phyloP scores from a whole-genome alignment of 169 alveolate genomes.

The Theileria equi region DNA sequence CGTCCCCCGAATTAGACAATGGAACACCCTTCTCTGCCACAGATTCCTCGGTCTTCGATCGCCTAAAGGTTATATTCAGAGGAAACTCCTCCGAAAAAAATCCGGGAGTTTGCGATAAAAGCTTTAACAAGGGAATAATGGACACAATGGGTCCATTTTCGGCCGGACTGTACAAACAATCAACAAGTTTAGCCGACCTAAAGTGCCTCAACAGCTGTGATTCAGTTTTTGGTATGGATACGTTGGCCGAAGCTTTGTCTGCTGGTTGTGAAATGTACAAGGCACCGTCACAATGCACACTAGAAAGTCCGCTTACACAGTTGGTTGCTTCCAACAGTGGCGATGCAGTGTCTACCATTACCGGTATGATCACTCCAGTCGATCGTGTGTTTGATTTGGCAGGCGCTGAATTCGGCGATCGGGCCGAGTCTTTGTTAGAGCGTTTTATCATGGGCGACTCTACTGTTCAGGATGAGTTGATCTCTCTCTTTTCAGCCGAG shows the following conservation, averaged over 20 bases:
- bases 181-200: conserved; percentile 19
- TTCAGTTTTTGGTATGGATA: neutral
- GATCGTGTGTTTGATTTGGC: conserved; percentile 21
- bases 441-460: conserved; percentile 53
- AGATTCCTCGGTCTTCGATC: conserved; percentile 22
- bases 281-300: neutral
- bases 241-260: neutral
- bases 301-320: conserved; percentile 60
- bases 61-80: conserved; percentile 31
- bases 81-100: conserved; percentile 26
- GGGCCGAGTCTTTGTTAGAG: conserved; percentile 27
- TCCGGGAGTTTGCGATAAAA: too few relatives aligned
- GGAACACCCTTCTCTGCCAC: too few relatives aligned
- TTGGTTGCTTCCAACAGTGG: conserved; percentile 19
- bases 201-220: neutral
- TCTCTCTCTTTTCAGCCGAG: conserved; percentile 32
- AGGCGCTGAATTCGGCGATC: conserved; percentile 49
- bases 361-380: conserved; percentile 50
- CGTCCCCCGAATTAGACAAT: conserved; percentile 15
- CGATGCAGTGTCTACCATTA: conserved; percentile 20
- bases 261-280: too few relatives aligned
- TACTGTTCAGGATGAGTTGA: conserved; percentile 33
- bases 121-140: too few relatives aligned
- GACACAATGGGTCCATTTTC: too few relatives aligned
- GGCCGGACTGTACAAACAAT: neutral